A percentile compares a stretch with the other conserved stretches of the same genome.
These are phyloP conservation scores for Hyparrhenia diplandra DNA, from an alignment of 176 grass and related monocot genomes.

Conservation along the genomic window DNA sequence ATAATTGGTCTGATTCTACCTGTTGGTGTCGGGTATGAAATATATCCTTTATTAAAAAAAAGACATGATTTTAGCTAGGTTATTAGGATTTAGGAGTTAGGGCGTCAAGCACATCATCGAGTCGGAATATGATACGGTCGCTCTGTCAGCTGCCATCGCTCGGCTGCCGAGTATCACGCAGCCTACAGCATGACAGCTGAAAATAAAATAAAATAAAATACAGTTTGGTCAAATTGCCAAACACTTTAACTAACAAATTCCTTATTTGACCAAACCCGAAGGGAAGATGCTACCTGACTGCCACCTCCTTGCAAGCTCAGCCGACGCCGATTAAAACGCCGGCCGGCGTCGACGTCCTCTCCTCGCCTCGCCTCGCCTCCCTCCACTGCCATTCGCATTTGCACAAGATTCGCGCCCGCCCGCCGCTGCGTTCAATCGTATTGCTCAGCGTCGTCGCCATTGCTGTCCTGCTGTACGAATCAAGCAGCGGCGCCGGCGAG, in stretches of 20 bases:
- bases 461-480: neutral
- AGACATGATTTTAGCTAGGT: neutral
- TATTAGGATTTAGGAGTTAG: too few species aligned
- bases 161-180: neutral
- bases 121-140: neutral
- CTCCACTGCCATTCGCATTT: neutral
- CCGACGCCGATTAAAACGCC: neutral
- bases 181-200: neutral
- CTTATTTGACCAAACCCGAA: neutral
- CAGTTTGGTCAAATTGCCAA: neutral
- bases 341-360: too few species aligned
- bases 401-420: neutral
- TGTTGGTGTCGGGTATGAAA: too few species aligned
- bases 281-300: constrained; percentile 6
- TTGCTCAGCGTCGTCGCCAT: neutral
- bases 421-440: too few species aligned
- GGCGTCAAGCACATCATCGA: too few species aligned
- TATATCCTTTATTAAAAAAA: too few species aligned
- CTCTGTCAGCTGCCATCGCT: neutral
- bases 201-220: neutral
- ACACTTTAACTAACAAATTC: neutral
- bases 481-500: neutral
- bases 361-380: neutral
- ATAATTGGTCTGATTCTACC: too few species aligned
- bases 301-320: constrained; percentile 8